These are phyloP conservation scores for Chenopodium suecicum DNA, from an alignment of 148 eudicot genomes.

Conservation along the genomic window DNA sequence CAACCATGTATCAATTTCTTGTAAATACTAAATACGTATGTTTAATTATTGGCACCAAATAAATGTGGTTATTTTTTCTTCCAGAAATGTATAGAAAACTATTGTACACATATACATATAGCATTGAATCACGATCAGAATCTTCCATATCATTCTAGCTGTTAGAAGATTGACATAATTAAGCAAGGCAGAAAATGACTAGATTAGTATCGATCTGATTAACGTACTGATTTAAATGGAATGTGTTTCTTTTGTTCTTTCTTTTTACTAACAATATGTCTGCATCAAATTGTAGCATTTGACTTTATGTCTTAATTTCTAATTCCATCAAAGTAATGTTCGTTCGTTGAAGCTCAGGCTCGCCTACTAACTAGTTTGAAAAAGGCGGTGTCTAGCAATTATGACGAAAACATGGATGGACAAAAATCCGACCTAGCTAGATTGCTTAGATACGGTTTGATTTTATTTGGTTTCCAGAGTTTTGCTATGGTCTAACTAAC, in stretches of 20 bases:
- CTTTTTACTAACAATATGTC: too few species aligned
- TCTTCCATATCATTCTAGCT: constrained; percentile 3
- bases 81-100: constrained; percentile 2
- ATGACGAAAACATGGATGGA: not conserved
- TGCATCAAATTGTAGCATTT: too few species aligned
- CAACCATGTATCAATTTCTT: too few species aligned
- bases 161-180: not conserved
- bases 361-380: not conserved
- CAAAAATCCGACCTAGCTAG: not conserved
- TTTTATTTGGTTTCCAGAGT: too few species aligned
- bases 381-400: not conserved
- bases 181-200: constrained; percentile 4
- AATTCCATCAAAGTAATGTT: not conserved
- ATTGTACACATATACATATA: too few species aligned
- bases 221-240: not conserved
- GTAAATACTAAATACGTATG: too few species aligned
- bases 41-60: too few species aligned
- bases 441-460: too few species aligned
- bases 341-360: too few species aligned
- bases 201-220: not conserved
- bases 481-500: too few species aligned
- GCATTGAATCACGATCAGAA: not conserved
- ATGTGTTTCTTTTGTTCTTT: not conserved
- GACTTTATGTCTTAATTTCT: not conserved
- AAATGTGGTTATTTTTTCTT: not conserved